Conservation (phyloP, 257 asterid species). For the Osmanthus fragrans region DNA sequence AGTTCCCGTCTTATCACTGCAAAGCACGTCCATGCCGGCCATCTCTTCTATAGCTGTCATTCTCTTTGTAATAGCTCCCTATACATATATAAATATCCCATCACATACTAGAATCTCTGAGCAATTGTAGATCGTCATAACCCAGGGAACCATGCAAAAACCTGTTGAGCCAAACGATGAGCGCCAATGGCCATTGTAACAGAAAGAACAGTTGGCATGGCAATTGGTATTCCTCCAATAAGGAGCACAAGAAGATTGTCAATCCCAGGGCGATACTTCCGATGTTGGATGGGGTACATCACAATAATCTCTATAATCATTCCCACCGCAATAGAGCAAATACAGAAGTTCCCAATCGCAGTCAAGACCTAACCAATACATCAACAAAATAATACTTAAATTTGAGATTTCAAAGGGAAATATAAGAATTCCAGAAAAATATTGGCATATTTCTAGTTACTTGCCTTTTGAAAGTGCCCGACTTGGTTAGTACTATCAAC, state of each 20-base stretch:
- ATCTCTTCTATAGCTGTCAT: conserved; percentile 95
- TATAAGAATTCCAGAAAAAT: background rate
- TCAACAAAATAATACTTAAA: conserved; percentile 12
- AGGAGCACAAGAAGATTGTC: conserved; percentile 78
- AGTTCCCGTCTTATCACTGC: conserved; percentile 93
- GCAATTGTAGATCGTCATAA: background rate
- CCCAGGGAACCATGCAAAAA: conserved; percentile 24
- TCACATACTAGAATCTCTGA: conserved; percentile 8
- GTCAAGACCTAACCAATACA: conserved; percentile 57
- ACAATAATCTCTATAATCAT: conserved; percentile 68
- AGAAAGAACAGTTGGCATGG: conserved; percentile 87
- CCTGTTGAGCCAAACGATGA: conserved; percentile 81
- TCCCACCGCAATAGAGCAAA: conserved; percentile 74
- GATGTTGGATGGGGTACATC: conserved; percentile 83
- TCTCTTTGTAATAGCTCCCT: conserved; percentile 88
- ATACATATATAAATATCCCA: background rate
- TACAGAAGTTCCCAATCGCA: conserved; percentile 79
- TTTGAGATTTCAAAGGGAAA: conserved; percentile 6
- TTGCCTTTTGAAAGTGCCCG: conserved; percentile 86
- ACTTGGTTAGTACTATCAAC: conserved; percentile 81
- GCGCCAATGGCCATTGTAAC: conserved; percentile 94
- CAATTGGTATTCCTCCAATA: conserved; percentile 90
- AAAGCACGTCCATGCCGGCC: conserved; percentile 96
- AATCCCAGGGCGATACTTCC: conserved; percentile 68
- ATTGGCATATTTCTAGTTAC: background rate